A percentile compares a stretch with the other conserved stretches of the same genome.
These are phyloP conservation scores for Cladorrhinum sp. DNA, from an alignment of 2,329 filamentous ascomycete genomes.

Conservation along the genomic window DNA sequence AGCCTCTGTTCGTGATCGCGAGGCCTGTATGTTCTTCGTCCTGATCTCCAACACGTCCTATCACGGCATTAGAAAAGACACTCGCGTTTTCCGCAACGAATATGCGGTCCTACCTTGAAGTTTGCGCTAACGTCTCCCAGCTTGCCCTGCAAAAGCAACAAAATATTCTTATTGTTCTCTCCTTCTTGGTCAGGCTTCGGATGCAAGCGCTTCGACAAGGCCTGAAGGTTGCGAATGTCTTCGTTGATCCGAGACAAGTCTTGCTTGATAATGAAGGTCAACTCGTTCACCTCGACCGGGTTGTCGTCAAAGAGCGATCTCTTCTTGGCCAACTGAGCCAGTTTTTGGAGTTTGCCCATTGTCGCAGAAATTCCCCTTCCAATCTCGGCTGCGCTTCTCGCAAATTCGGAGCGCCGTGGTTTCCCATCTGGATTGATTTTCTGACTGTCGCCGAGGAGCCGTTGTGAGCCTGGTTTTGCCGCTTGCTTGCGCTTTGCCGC, in stretches of 20 bases:
- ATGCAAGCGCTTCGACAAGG: conserved; percentile 72
- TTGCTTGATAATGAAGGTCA: conserved; percentile 98
- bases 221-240: conserved; percentile 80
- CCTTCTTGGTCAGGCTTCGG: conserved; percentile 75
- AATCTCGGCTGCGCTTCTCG: conserved; percentile 85
- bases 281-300: conserved; percentile 90
- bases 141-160: conserved; percentile 85
- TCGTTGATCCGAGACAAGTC: conserved; percentile 81
- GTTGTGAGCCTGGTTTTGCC: conserved; percentile 73
- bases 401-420: conserved; percentile 81
- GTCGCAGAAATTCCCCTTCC: conserved; percentile 87
- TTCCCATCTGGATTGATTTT: conserved; percentile 56
- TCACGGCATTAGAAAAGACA: conserved; percentile 3
- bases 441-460: conserved; percentile 72
- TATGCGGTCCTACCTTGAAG: conserved; percentile 61
- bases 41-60: conserved; percentile 86
- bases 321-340: conserved; percentile 90
- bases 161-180: conserved; percentile 97
- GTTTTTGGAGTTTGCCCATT: conserved; percentile 90
- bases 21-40: conserved; percentile 97
- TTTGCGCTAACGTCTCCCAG: conserved; percentile 89
- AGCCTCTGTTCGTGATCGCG: conserved; percentile 87
- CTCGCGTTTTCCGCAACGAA: background rate
- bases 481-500: conserved; percentile 80
- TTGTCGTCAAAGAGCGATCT: conserved; percentile 97